A percentile compares a stretch with the other conserved stretches of the same genome.
These are phyloP conservation scores for Curvularia sp. DNA, from an alignment of 2,329 filamentous ascomycete genomes.

Conservation along the genomic window DNA sequence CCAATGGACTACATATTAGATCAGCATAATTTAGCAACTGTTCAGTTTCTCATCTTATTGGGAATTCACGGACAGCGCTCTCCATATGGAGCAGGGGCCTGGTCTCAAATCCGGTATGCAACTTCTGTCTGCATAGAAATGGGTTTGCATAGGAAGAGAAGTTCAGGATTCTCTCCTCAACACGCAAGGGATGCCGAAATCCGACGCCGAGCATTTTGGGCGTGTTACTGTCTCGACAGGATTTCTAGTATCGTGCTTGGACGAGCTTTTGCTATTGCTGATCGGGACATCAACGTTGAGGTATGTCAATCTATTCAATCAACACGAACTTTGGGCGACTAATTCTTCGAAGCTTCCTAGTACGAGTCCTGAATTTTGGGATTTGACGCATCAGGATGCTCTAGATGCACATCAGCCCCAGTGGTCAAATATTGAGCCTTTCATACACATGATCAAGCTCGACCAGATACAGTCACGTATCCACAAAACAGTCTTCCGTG, in stretches of 20 bases:
- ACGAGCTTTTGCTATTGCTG: conserved; percentile 36
- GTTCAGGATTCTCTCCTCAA: conserved; percentile 18
- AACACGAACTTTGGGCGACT: background rate
- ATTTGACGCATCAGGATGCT: conserved; percentile 29
- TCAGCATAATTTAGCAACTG: conserved; percentile 34
- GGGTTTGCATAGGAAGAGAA: conserved; percentile 38
- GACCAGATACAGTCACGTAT: conserved; percentile 36
- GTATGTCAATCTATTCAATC: conserved; percentile 8
- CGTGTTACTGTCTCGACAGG: conserved; percentile 38
- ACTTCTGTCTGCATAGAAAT: conserved; percentile 39
- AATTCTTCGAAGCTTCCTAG: conserved; percentile 29
- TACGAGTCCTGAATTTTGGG: conserved; percentile 28
- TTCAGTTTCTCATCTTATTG: conserved; percentile 36
- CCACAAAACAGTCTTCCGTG: conserved; percentile 36
- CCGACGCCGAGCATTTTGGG: conserved; percentile 36
- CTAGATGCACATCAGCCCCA: conserved; percentile 16
- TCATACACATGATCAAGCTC: conserved; percentile 38
- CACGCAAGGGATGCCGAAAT: conserved; percentile 32
- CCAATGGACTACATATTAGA: conserved; percentile 36
- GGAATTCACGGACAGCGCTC: conserved; percentile 37
- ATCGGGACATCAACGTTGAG: conserved; percentile 40
- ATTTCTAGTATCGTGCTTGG: conserved; percentile 37
- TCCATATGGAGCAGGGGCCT: conserved; percentile 38
- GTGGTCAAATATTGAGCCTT: conserved; percentile 37
- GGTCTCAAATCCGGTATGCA: conserved; percentile 38